Evolutionary conservation across 2,329 filamentous ascomycete genomes (phyloP).

Genomic region (Triangularia setosa): DNA sequence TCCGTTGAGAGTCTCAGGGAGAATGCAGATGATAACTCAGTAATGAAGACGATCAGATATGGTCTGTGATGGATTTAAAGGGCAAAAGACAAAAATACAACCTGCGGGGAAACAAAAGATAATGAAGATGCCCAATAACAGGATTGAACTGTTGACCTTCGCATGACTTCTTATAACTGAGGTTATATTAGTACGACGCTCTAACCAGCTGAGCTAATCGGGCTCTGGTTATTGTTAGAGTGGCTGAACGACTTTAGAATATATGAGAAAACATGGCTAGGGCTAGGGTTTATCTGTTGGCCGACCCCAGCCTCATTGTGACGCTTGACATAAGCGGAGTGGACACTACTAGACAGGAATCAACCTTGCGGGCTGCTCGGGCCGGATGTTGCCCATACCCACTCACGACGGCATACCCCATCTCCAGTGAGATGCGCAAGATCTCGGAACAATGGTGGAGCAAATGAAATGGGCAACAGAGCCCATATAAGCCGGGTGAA

Average conservation of each 20-base stretch:
- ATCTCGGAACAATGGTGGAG: neutral
- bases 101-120: neutral
- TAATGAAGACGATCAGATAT: neutral
- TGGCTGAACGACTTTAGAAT: neutral
- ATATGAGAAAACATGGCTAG: neutral
- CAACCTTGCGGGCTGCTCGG: neutral
- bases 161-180: conserved; percentile 7
- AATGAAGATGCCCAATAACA: conserved; percentile 11
- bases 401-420: neutral
- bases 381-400: neutral
- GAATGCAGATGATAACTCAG: neutral
- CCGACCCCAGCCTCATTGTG: neutral
- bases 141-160: conserved; percentile 17
- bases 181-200: conserved; percentile 13
- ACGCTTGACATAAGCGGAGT: neutral
- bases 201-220: conserved; percentile 16
- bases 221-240: neutral
- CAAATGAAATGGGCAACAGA: neutral
- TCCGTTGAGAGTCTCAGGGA: too few species aligned
- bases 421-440: neutral
- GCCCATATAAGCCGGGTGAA: neutral
- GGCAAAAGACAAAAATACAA: too few species aligned
- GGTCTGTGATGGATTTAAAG: neutral
- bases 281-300: neutral
- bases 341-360: neutral